Evolutionary conservation across 257 asterid genomes (phyloP), one percentile per base, ranked within the genome.

Genomic region (Cynanchum wilfordii): DNA sequence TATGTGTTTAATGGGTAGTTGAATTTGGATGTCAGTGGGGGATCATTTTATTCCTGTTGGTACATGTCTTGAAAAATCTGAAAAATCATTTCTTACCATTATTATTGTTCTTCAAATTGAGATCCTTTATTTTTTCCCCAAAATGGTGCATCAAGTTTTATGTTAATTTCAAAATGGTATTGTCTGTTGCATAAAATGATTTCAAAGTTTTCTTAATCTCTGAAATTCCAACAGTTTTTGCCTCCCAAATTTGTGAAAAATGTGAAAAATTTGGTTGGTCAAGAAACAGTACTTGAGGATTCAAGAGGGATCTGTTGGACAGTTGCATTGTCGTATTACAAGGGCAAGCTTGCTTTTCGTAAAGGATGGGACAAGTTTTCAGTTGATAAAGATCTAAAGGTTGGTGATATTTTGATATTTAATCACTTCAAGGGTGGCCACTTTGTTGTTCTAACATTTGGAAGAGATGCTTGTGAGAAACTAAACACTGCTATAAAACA

Each of bases 351-450:
- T 20, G 87, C 91, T 52, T 82, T 92, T 66, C 55, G 67, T 3
- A 60, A 81, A 72, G 98, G 97, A 10, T 92, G 98, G 98, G 52
- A 3, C 42, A 40, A 72, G 66, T 92, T 90, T 76, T 80, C 70
- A 22, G 36, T 11, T 10, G 85, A 77, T 71, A 89, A 87, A 72
- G 69, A 63, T 64, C 78, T 90, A 10, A 72, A 71, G 73, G 17
- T 2, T 9, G 96, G 98, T 22, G 74, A 89, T 36, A 0, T 81
- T 7, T 51, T 92, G 71, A 15, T 79, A 4, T 85, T 92, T 73
- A 49, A 78, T 64, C 85, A 76, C 60, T 51, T 73, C 45, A 55
- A 47, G 42, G 82, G 65, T 13, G 56, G 79, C 27, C 87, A 83
- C 77, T 90, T 92, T 74, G 75, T 79, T 66, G 90, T 87, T 59